Evolutionary conservation across 202 grass and related monocot species (phyloP).

Genomic region (Zizania palustris): DNA sequence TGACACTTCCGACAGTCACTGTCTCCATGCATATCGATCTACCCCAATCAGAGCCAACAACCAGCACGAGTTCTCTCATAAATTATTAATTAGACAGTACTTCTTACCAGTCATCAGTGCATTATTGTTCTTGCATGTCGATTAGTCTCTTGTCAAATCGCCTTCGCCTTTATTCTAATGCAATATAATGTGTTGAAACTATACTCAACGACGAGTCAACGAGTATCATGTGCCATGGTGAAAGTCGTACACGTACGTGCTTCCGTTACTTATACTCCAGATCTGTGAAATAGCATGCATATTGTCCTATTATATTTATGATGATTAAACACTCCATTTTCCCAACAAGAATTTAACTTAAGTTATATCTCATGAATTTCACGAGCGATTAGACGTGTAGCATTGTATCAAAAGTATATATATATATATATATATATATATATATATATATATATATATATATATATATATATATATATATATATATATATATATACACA

Average conservation of each 20-base stretch:
- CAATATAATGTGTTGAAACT: too few species aligned
- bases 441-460: constrained; percentile 22
- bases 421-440: constrained; percentile 22
- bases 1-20: not conserved
- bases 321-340: not conserved
- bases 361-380: not conserved
- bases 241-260: not conserved
- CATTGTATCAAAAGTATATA: not conserved
- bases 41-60: not conserved
- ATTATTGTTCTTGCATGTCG: not conserved
- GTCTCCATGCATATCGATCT: not conserved
- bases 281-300: not conserved
- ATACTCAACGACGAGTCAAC: too few species aligned
- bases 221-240: not conserved
- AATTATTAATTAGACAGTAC: not conserved
- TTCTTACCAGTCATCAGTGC: not conserved
- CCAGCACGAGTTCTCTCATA: not conserved
- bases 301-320: too few species aligned
- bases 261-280: not conserved
- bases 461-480: constrained; percentile 22
- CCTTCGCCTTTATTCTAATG: not conserved
- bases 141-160: not conserved
- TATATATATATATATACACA: constrained; percentile 17
- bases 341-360: not conserved
- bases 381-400: not conserved